Percentiles rank a stretch among this genome's conserved stretches.
phyloP scores from a whole-genome alignment of 306 rosid genomes.

The Corylus americana region DNA sequence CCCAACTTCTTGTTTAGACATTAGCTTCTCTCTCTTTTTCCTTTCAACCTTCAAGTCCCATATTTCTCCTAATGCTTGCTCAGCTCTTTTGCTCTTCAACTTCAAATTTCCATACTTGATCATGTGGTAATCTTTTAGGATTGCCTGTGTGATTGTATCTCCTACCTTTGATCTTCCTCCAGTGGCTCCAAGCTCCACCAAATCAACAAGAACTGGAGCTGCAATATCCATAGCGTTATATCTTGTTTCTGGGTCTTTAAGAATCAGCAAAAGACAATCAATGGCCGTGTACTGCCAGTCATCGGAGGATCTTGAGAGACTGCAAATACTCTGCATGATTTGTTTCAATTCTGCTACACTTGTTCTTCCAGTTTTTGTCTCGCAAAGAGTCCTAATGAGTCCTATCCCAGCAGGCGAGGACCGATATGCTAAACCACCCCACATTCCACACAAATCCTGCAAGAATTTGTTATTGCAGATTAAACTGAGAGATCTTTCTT shows the following conservation, averaged over 20 bases:
- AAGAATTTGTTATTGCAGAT: constrained; percentile 52
- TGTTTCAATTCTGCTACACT: constrained; percentile 35
- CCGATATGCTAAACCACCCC: constrained; percentile 56
- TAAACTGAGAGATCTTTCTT: constrained; percentile 44
- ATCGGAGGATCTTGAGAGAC: constrained; percentile 59
- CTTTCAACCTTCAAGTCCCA: constrained; percentile 79
- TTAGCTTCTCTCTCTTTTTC: constrained; percentile 50
- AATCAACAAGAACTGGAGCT: constrained; percentile 49
- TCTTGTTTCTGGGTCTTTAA: constrained; percentile 59
- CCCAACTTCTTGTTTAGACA: constrained; percentile 44
- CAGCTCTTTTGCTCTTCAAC: constrained; percentile 38
- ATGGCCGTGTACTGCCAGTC: constrained; percentile 53
- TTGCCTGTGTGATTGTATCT: constrained; percentile 44
- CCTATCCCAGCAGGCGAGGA: constrained; percentile 62
- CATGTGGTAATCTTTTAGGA: constrained; percentile 66
- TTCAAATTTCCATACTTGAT: constrained; percentile 51
- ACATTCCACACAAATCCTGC: constrained; percentile 44
- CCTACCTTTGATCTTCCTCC: constrained; percentile 43
- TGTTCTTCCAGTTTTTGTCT: constrained; percentile 50
- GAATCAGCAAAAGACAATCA: constrained; percentile 54
- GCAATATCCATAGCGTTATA: constrained; percentile 38
- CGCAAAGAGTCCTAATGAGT: constrained; percentile 51
- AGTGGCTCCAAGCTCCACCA: constrained; percentile 47
- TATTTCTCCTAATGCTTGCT: constrained; percentile 45
- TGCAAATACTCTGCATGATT: constrained; percentile 44